A percentile compares a stretch with the other conserved stretches of the same genome.
Conservation (phyloP, 495 filamentous ascomycete species). For the Daldinia bambusicola region DNA sequence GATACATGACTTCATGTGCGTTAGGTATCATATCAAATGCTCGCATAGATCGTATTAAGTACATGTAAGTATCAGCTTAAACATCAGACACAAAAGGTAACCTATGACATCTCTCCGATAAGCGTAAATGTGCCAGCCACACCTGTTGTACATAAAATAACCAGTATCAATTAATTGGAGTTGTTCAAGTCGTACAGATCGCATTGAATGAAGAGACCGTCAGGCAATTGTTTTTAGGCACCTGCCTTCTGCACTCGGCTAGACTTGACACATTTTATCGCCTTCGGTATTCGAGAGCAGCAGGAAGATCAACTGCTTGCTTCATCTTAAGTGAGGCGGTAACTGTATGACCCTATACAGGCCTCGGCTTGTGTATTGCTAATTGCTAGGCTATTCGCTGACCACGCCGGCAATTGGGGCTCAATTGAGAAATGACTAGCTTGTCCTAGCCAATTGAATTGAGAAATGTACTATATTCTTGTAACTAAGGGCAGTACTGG, state of each 20-base stretch:
- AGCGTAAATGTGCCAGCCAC: neutral
- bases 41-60: no score
- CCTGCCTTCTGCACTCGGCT: conserved; percentile 25
- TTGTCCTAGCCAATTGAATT: conserved; percentile 31
- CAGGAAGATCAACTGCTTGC: conserved; percentile 19
- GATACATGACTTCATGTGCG: neutral
- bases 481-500: neutral
- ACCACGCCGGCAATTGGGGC: conserved; percentile 35
- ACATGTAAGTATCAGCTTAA: no score
- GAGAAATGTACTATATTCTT: conserved; percentile 6
- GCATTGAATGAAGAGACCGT: conserved; percentile 30
- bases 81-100: no score
- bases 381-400: conserved; percentile 19
- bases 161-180: conserved; percentile 15
- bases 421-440: conserved; percentile 30
- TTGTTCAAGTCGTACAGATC: conserved; percentile 13
- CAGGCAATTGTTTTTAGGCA: conserved; percentile 40
- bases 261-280: conserved; percentile 10
- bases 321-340: conserved; percentile 32
- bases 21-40: neutral
- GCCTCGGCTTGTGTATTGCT: conserved; percentile 8
- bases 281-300: conserved; percentile 33
- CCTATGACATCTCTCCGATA: neutral
- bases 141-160: neutral
- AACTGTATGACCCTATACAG: conserved; percentile 1